A percentile compares a stretch with the other conserved stretches of the same genome.
Conservation (phyloP, 2,329 filamentous ascomycete genomes). For the Cercospora janseana region DNA sequence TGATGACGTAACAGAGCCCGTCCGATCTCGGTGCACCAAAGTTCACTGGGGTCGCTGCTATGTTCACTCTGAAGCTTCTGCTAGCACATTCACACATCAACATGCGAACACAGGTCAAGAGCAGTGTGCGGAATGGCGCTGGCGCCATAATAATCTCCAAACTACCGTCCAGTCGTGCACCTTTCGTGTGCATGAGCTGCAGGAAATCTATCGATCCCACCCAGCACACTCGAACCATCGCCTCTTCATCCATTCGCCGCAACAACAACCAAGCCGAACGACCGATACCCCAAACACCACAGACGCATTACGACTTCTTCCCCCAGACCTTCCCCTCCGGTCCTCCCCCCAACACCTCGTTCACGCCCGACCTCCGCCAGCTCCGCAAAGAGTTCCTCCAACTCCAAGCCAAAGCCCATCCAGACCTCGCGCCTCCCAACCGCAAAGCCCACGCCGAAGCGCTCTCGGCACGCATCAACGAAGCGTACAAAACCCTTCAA, state of each 20-base stretch:
- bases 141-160: no score
- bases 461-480: conserved; percentile 80
- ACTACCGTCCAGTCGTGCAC: no score
- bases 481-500: conserved; percentile 81
- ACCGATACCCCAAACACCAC: conserved; percentile 24
- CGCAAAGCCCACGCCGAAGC: conserved; percentile 66
- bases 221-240: conserved; percentile 1
- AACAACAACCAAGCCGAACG: conserved; percentile 7
- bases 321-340: conserved; percentile 72
- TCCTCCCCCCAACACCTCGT: conserved; percentile 73
- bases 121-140: not conserved
- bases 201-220: conserved; percentile 9
- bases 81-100: not conserved
- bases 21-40: conserved; percentile 1
- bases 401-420: conserved; percentile 74
- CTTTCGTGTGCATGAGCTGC: conserved; percentile 27
- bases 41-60: no score
- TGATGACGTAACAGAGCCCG: not conserved
- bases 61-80: no score
- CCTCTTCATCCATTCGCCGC: not conserved
- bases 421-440: conserved; percentile 59
- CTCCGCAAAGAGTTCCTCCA: conserved; percentile 83
- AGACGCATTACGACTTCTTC: conserved; percentile 85
- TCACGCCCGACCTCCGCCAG: conserved; percentile 66
- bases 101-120: not conserved